Evolutionary conservation across 1,284 basidiomycete genomes (phyloP), one percentile per base, ranked within the genome.

Genomic region (Ustilago vetiveriae): DNA sequence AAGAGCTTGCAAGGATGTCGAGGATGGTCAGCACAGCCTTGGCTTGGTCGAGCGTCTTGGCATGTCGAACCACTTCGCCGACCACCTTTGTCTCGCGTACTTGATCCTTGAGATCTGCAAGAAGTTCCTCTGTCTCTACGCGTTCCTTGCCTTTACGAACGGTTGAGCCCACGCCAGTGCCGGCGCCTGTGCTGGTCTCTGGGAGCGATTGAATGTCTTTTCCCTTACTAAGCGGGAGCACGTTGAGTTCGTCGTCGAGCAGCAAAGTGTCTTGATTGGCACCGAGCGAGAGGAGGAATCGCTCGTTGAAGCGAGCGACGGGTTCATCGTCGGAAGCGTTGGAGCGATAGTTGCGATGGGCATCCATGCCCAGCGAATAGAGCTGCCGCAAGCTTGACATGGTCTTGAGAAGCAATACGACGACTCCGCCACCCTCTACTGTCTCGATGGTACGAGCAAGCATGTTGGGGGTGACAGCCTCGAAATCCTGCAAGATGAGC

Each of bases 401-500:
- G 3, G 92, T 95, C 84, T 96, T 95, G 32, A 99, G 85, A 30
- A 99, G 84, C 16, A 98, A 84, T 2, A 97, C 90, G 4, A 99
- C 89, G 32, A 98, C 85, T 4, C 96, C 96, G 29, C 96, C 96
- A 21, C 96, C 96, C 82, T 98, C 92, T 1, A 98, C 95, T 0
- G 96, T 99, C 85, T 99, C 96, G 57, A 98, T 94, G 19, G 96
- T 98, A 46, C 95, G 86, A 6, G 96, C 96, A 26, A 98, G 88
- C 55, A 98, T 84, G 84, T 99, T 99, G 26, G 96, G 96, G 1
- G 96, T 99, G 70, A 99, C 89, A 3, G 96, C 95, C 82, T 99
- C 96, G 76, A 98, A 99, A 81, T 98, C 96, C 84, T 98, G 96
- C 54, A 99, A 85, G 8, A 98, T 88, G 67, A 93, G 90, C 94